Percentiles rank a stretch among this genome's conserved stretches.
These are phyloP conservation scores for Mollisiaceae sp. DNA, from an alignment of 2,329 filamentous ascomycete genomes.

Conservation along the genomic window DNA sequence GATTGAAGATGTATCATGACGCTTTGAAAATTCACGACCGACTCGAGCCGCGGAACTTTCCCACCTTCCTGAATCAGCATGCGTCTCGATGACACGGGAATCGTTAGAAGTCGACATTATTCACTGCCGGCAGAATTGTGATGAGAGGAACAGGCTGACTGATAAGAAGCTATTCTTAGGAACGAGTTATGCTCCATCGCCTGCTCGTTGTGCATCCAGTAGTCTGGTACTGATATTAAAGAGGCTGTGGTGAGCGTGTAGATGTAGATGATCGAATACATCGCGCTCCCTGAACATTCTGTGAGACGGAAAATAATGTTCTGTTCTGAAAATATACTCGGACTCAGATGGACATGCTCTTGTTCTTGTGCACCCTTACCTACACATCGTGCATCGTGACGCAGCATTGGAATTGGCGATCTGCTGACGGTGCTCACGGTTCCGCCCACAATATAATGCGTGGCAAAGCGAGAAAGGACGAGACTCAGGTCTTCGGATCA, in stretches of 20 bases:
- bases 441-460: constrained; percentile 1
- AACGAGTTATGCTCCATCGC: too few relatives aligned
- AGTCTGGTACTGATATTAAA: too few relatives aligned
- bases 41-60: not conserved
- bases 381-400: not conserved
- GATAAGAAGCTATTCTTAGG: not conserved
- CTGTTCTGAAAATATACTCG: not conserved
- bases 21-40: not conserved
- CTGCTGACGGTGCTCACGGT: not conserved
- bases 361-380: too few relatives aligned
- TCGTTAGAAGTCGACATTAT: not conserved
- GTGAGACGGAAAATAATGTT: not conserved
- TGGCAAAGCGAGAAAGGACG: constrained; percentile 8
- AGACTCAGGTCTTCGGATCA: not conserved
- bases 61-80: constrained; percentile 12
- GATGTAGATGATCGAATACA: too few relatives aligned
- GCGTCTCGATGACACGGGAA: not conserved
- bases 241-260: too few relatives aligned
- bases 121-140: not conserved
- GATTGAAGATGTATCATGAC: not conserved
- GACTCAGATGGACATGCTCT: not conserved
- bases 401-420: not conserved
- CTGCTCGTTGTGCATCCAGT: too few relatives aligned
- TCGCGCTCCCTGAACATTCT: too few relatives aligned
- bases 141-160: not conserved